These are phyloP conservation scores for Miscanthus lutarioriparius DNA, from an alignment of 176 grass and related monocot species.

Conservation along the genomic window DNA sequence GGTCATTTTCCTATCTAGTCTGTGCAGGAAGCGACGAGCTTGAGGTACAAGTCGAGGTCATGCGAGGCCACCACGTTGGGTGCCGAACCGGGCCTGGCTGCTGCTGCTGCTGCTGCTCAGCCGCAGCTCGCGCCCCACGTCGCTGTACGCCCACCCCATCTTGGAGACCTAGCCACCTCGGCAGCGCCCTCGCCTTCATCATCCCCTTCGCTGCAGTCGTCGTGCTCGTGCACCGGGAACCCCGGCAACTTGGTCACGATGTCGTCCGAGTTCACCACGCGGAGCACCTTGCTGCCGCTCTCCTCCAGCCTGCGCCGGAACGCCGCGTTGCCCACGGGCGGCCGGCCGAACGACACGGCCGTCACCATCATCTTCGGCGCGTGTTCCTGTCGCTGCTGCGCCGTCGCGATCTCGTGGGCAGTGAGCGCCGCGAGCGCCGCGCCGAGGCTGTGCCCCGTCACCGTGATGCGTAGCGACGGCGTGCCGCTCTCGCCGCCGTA, in stretches of 20 bases:
- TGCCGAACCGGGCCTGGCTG: neutral
- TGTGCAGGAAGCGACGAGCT: conserved; percentile 34
- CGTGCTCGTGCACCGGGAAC: conserved; percentile 15
- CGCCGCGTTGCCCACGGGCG: conserved; percentile 50
- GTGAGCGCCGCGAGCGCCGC: conserved; percentile 58
- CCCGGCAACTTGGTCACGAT: conserved; percentile 62
- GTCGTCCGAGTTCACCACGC: conserved; percentile 50
- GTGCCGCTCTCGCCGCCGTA: conserved; percentile 25
- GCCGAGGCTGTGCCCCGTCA: conserved; percentile 63
- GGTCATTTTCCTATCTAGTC: neutral
- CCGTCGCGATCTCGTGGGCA: conserved; percentile 42
- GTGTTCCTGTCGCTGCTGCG: neutral
- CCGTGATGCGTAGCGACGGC: conserved; percentile 48
- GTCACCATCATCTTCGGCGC: conserved; percentile 42
- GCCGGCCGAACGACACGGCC: conserved; percentile 54
- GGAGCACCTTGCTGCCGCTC: conserved; percentile 55
- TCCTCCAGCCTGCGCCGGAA: conserved; percentile 45
- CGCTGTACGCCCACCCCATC: conserved; percentile 61
- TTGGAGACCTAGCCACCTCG: too few relatives aligned
- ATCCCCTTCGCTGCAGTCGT: neutral
- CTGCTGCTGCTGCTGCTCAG: neutral
- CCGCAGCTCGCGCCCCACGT: conserved; percentile 56
- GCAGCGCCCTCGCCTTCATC: neutral
- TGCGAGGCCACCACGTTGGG: conserved; percentile 46
- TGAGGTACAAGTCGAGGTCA: conserved; percentile 53